phyloP scores from a whole-genome alignment of 2,329 filamentous ascomycete genomes.

The Trichoderma sp. region DNA sequence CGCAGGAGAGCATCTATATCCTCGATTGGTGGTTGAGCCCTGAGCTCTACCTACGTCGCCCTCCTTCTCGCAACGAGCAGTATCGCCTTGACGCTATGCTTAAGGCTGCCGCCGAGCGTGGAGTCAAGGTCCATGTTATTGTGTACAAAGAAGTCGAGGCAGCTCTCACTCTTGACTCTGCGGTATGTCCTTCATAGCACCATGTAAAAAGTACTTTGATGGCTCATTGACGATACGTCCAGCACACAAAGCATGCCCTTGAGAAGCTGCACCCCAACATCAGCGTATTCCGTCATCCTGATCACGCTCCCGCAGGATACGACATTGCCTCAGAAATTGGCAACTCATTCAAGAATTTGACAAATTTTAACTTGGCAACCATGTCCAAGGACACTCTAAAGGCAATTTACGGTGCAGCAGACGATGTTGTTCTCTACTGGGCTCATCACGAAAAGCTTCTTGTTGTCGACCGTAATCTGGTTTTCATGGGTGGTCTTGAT shows the following conservation, averaged over 20 bases:
- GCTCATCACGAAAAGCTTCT: constrained; percentile 92
- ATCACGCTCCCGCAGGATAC: constrained; percentile 76
- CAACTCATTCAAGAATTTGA: constrained; percentile 54
- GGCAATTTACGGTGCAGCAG: constrained; percentile 76
- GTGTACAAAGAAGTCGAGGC: constrained; percentile 91
- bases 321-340: constrained; percentile 69
- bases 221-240: constrained; percentile 17
- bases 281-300: constrained; percentile 85
- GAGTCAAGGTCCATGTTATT: constrained; percentile 81
- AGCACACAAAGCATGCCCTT: constrained; percentile 78
- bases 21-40: constrained; percentile 90
- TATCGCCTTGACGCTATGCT: constrained; percentile 86
- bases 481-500: constrained; percentile 91
- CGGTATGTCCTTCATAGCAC: constrained; percentile 39
- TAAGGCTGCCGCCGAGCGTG: constrained; percentile 76
- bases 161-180: constrained; percentile 64
- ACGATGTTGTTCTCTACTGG: constrained; percentile 86
- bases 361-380: constrained; percentile 59
- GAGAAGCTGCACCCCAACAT: constrained; percentile 82
- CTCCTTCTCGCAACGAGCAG: constrained; percentile 76
- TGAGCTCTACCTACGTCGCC: constrained; percentile 82
- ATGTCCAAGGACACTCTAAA: constrained; percentile 73
- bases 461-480: constrained; percentile 73
- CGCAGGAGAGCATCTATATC: constrained; percentile 78
- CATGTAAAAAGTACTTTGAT: constrained; percentile 25